phyloP scores from a whole-genome alignment of 2,329 filamentous ascomycete genomes.

The Botrytis byssoidea region DNA sequence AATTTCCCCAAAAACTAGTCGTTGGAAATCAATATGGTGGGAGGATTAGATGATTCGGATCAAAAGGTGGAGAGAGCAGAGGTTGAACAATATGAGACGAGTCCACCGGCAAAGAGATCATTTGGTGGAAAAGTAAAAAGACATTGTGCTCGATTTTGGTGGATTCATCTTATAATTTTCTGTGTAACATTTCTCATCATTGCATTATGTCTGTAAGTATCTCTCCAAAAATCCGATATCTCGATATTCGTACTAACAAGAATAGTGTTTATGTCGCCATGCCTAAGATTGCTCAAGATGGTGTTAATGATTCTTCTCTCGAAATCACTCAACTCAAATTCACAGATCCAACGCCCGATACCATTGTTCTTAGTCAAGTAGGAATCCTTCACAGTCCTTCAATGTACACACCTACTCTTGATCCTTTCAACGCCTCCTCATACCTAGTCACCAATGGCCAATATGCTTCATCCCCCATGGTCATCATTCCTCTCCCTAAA shows the following conservation, averaged over 20 bases:
- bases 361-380: constrained; percentile 49
- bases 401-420: constrained; percentile 53
- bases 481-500: constrained; percentile 34
- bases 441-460: constrained; percentile 45
- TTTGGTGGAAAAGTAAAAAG: constrained; percentile 33
- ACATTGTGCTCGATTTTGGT: constrained; percentile 49
- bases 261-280: constrained; percentile 56
- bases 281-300: constrained; percentile 55
- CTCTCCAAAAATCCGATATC: neutral
- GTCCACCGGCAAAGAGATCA: constrained; percentile 1
- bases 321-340: constrained; percentile 51
- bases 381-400: constrained; percentile 49
- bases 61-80: constrained; percentile 11
- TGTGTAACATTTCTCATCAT: constrained; percentile 52
- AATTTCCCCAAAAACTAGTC: neutral
- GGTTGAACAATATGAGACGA: constrained; percentile 14
- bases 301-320: constrained; percentile 52
- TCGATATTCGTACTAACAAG: constrained; percentile 1
- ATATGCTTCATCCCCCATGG: constrained; percentile 31
- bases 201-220: constrained; percentile 54
- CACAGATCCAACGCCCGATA: constrained; percentile 48
- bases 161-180: constrained; percentile 52
- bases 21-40: neutral
- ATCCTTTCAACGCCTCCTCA: constrained; percentile 52
- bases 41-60: constrained; percentile 13